Base-by-base conservation (phyloP, 2,329 filamentous ascomycete species). In the Fonsecaea pedrosoi region DNA sequence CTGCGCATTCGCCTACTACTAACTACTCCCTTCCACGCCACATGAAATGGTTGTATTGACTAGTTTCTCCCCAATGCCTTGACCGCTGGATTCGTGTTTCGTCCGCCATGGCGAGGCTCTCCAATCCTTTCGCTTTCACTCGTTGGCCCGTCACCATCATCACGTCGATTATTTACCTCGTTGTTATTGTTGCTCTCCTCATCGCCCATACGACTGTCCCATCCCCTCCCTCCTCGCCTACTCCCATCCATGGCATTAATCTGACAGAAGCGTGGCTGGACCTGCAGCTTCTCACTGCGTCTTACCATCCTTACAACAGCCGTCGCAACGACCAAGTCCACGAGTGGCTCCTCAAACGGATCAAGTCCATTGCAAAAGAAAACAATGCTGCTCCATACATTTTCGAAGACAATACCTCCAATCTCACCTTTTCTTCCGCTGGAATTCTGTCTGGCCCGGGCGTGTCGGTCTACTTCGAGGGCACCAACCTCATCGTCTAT, bases 401-500 rank as follows among this genome's bases (percentile, higher is more conserved):
- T 18, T 93, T 96, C 74, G 89, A 96, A 74, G 94, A 97, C 76
- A 81, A 88, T 55, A 80, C 83, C 48, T 91, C 92, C 37, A 98
- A 97, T 75, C 86, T 92, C 62, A 95, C 93, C 1, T 89, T 85
- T 42, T 87, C 87, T 53, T 80, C 82, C 5, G 77, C 78, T 42
- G 74, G 77, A 1, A 73, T 72, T 30, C 67, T 80, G 21, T 65
- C 79, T 66, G 56, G 86, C 80, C 32, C 62, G 21, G 74, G 72
- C 7, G 75, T 79, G 21, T 84, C 82, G 10, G 86, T 92, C 34
- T 97, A 98, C 76, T 97, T 96, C 73, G 94, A 98, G 79, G 92
- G 92, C 37, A 94, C 88, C 69, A 99, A 98, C 74, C 89, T 97
- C 71, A 89, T 97, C 69, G 89, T 97, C 42, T 97, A 97, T 74